Evolutionary conservation across 306 rosid species (phyloP).

Genomic region (Cicer yamashitae): DNA sequence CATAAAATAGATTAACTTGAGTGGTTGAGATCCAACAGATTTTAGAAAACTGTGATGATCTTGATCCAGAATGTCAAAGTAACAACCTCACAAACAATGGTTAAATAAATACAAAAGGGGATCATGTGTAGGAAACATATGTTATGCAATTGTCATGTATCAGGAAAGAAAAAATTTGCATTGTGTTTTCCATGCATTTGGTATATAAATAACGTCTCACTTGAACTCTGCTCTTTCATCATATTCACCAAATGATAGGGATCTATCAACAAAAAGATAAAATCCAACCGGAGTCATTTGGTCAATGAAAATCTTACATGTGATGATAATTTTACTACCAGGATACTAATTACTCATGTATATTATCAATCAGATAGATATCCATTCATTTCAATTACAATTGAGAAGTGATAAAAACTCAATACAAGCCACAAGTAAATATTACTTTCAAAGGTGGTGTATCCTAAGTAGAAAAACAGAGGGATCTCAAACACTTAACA

Average conservation of each 20-base stretch:
- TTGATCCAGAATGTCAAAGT: conserved; percentile 26
- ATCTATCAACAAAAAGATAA: not conserved
- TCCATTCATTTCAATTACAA: conserved; percentile 29
- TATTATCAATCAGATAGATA: conserved; percentile 13
- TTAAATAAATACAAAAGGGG: not conserved
- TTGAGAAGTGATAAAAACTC: conserved; percentile 18
- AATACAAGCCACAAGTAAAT: not conserved
- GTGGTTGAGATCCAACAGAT: conserved; percentile 11
- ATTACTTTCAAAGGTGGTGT: conserved; percentile 25
- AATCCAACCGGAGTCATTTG: not conserved
- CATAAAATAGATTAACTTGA: conserved; percentile 2
- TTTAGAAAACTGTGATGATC: not conserved
- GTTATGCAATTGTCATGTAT: not conserved
- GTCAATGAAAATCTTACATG: not conserved
- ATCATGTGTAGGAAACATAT: not conserved
- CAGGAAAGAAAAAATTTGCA: conserved; percentile 2
- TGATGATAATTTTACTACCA: not conserved
- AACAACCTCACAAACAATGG: not conserved
- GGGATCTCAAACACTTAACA: conserved; percentile 12
- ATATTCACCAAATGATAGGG: not conserved
- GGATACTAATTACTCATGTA: not conserved
- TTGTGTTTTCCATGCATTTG: not conserved
- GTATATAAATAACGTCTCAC: not conserved
- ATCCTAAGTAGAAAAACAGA: conserved; percentile 32
- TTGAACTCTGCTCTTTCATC: not conserved